Percentiles rank a stretch among this genome's conserved stretches.
Conservation (phyloP, 1,139 yeast genomes). For the Eremothecium coryli region DNA sequence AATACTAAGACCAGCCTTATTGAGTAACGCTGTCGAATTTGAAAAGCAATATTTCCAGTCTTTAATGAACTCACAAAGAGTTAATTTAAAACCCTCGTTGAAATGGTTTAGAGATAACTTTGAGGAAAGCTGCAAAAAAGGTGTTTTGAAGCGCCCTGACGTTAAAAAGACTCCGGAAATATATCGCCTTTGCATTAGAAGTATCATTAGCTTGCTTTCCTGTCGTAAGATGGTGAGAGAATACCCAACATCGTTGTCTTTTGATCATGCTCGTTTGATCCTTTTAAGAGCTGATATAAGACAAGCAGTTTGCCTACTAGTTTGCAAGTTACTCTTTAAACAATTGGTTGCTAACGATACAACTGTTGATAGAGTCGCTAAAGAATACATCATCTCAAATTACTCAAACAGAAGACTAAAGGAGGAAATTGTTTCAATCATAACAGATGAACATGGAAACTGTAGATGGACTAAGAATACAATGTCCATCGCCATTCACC, state of each 20-base stretch:
- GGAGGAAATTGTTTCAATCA: slow-evolving; percentile 64
- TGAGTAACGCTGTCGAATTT: slow-evolving; percentile 85
- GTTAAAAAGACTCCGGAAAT: slow-evolving; percentile 19
- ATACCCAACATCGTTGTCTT: slow-evolving; percentile 79
- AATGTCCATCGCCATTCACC: slow-evolving; percentile 60
- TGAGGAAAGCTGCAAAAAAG: slow-evolving; percentile 15
- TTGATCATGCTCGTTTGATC: slow-evolving; percentile 75
- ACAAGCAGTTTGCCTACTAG: slow-evolving; percentile 71
- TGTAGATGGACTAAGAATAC: slow-evolving; percentile 86
- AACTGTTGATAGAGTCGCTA: slow-evolving; percentile 21
- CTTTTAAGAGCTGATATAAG: slow-evolving; percentile 76
- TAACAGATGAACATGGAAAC: slow-evolving; percentile 77
- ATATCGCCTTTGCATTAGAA: slow-evolving; percentile 24
- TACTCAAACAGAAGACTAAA: slow-evolving; percentile 33
- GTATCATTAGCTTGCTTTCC: slow-evolving; percentile 48
- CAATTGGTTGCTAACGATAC: slow-evolving; percentile 47
- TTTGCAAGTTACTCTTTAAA: slow-evolving; percentile 64
- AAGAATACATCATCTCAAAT: slow-evolving; percentile 23
- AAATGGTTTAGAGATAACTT: slow-evolving; percentile 55
- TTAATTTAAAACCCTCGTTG: slow-evolving; percentile 56
- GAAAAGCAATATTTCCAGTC: slow-evolving; percentile 82
- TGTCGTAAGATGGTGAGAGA: slow-evolving; percentile 77
- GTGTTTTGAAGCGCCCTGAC: slow-evolving; percentile 12
- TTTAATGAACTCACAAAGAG: slow-evolving; percentile 55
- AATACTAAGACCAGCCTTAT: slow-evolving; percentile 70